Conservation (phyloP, 2,329 filamentous ascomycete species). For the Salinomyces thailandicus region DNA sequence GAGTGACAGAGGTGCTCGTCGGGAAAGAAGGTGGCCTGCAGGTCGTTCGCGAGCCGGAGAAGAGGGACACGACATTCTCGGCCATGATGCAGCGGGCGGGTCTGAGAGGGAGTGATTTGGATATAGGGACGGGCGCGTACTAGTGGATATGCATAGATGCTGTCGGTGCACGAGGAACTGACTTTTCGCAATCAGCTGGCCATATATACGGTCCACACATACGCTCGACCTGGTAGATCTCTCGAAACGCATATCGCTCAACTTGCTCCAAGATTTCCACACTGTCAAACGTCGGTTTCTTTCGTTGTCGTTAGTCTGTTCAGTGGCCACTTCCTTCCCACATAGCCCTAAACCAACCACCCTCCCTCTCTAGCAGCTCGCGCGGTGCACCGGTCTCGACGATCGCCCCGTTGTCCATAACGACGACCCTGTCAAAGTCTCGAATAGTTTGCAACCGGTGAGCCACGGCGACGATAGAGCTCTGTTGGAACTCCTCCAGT, state of each 20-base stretch:
- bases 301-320: background rate
- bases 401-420: conserved; percentile 39
- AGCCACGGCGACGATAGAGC: conserved; percentile 47
- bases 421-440: conserved; percentile 42
- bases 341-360: background rate
- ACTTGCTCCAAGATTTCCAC: too few species aligned
- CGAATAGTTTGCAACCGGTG: conserved; percentile 46
- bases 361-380: background rate
- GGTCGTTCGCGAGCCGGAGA: conserved; percentile 5
- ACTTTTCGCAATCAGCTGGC: too few species aligned
- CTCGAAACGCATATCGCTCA: too few species aligned
- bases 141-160: too few species aligned
- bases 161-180: too few species aligned
- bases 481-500: conserved; percentile 35
- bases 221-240: too few species aligned
- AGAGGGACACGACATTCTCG: conserved; percentile 29
- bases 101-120: conserved; percentile 10
- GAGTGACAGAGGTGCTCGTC: conserved; percentile 1
- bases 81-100: conserved; percentile 34
- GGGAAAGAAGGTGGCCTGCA: conserved; percentile 3
- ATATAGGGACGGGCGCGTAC: conserved; percentile 4
- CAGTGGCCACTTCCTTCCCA: background rate
- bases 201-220: too few species aligned
- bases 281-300: too few species aligned
- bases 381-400: background rate